phyloP scores from a whole-genome alignment of 805 yeast species.

The Starmerella vaccinii region DNA sequence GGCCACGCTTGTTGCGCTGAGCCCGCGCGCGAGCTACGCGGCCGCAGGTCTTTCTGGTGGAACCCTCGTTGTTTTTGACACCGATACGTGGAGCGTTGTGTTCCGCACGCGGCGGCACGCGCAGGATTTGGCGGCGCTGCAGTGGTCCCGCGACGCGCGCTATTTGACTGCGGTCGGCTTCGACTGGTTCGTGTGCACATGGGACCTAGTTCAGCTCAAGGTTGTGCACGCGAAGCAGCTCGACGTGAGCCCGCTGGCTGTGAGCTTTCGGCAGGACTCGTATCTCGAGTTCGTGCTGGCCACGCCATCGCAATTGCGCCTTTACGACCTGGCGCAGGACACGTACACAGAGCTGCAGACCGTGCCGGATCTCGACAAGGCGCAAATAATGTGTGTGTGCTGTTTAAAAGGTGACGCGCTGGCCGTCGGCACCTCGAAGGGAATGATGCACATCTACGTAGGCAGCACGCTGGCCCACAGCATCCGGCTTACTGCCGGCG shows the following conservation, averaged over 20 bases:
- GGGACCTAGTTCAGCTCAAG: constrained; percentile 7
- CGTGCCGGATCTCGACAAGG: constrained; percentile 6
- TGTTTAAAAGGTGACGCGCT: not conserved
- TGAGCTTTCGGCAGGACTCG: constrained; percentile 3
- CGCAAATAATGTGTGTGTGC: not conserved
- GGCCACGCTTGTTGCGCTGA: constrained; percentile 9
- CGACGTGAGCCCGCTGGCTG: constrained; percentile 10
- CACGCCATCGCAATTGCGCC: not conserved
- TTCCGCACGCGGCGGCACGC: constrained; percentile 11
- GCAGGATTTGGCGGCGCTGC: constrained; percentile 3
- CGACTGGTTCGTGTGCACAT: constrained; percentile 19
- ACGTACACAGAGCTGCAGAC: not conserved
- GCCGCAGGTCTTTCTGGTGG: constrained; percentile 17
- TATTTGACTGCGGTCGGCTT: constrained; percentile 13
- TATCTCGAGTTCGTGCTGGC: not conserved
- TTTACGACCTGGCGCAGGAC: not conserved
- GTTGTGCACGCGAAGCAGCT: constrained; percentile 7
- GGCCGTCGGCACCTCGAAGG: constrained; percentile 15
- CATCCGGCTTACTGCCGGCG: constrained; percentile 8
- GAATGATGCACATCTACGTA: constrained; percentile 8
- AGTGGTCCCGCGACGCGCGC: constrained; percentile 16
- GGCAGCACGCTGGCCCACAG: not conserved
- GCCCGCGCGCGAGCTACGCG: constrained; percentile 14
- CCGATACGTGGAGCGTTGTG: constrained; percentile 14
- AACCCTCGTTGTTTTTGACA: constrained; percentile 14